Evolutionary conservation across 208 protist species (phyloP), one percentile per base, ranked within the genome.

Genomic region (Ichthyophonus hoferi): DNA sequence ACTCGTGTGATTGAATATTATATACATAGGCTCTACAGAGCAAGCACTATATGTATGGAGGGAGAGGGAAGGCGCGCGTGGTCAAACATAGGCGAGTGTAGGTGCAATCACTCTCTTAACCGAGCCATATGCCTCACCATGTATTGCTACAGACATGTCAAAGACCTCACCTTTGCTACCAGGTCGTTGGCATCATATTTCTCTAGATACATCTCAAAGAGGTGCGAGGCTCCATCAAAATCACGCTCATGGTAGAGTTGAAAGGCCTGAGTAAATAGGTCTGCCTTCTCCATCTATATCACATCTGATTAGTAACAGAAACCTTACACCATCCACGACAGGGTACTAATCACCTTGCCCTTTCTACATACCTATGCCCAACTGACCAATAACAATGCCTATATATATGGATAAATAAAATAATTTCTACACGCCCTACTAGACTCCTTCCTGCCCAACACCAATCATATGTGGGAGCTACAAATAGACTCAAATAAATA

Each of bases 241-340:
- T 90, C 38, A 7, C 81, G 79, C 2, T 58, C 79, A 12, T 40
- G 12, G 33, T 86, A 86, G 17, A 50, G 38, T n/a, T 87, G 1
- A 40, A 90, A 90, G 1, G 79, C 88, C 1, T 86, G n/a, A 0
- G 39, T 76, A 43, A 85, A 90, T 33, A 58, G 2, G 3, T 87
- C 31, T 12, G 81, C 81, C 14, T 37, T 12, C 17, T 85, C 79
- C 1, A 90, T 40, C 79, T 90, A 39, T 90, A 77, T n/a, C n/a
- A n/a, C n/a, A n/a, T n/a, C n/a, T n/a, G n/a, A n/a, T n/a, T n/a
- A n/a, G n/a, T n/a, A n/a, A n/a, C n/a, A n/a, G n/a, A n/a, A n/a
- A n/a, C n/a, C n/a, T n/a, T n/a, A n/a, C n/a, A n/a, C n/a, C n/a
- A n/a, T n/a, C n/a, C n/a, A n/a, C n/a, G n/a, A n/a, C n/a, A n/a